Conservation (phyloP, 2,329 filamentous ascomycete species). For the Diaporthe sp. region DNA sequence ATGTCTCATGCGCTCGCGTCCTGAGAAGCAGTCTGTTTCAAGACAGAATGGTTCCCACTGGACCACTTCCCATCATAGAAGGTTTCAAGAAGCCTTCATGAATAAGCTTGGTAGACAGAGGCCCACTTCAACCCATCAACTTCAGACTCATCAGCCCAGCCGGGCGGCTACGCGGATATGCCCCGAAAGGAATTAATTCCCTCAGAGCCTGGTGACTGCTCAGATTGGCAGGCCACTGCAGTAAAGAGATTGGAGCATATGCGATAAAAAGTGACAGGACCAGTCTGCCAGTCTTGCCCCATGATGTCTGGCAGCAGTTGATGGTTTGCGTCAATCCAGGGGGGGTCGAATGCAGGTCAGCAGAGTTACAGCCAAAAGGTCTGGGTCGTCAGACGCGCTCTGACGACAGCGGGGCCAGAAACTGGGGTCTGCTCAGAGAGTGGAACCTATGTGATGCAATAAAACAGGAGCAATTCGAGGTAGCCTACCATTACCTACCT, state of each 20-base stretch:
- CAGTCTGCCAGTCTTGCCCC: background rate
- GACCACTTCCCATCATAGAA: background rate
- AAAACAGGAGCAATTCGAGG: background rate
- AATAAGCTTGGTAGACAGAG: constrained; percentile 3
- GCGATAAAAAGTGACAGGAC: background rate
- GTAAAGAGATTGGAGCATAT: background rate
- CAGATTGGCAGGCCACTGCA: background rate
- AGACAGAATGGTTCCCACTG: constrained; percentile 19
- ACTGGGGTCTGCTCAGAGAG: constrained; percentile 24
- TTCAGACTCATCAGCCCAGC: constrained; percentile 13
- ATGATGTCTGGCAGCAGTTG: background rate
- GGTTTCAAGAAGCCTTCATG: constrained; percentile 12
- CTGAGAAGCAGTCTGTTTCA: constrained; percentile 27
- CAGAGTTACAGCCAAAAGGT: constrained; percentile 20
- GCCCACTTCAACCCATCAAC: background rate
- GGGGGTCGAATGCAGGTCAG: constrained; percentile 21
- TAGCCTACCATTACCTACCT: background rate
- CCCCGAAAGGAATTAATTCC: constrained; percentile 7
- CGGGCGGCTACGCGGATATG: constrained; percentile 1
- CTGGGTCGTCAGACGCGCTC: constrained; percentile 24
- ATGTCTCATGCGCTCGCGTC: constrained; percentile 22
- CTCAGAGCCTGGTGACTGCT: background rate
- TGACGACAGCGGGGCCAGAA: constrained; percentile 38
- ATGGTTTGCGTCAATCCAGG: constrained; percentile 10
- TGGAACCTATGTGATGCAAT: constrained; percentile 32